These are phyloP conservation scores for Lotus japonicus DNA, from an alignment of 306 rosid species.

Conservation along the genomic window DNA sequence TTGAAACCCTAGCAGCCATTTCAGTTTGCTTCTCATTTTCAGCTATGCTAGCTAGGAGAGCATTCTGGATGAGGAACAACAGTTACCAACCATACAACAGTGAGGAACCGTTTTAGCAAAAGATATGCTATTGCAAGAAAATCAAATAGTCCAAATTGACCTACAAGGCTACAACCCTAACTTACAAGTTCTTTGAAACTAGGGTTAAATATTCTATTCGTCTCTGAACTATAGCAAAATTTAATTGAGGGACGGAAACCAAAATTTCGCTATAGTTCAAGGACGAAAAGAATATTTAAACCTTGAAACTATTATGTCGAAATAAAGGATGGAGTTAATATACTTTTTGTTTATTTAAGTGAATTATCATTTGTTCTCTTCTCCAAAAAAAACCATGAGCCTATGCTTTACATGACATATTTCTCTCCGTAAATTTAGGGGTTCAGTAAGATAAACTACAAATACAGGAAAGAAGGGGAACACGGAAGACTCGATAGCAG, in stretches of 20 bases:
- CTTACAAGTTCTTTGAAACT: too few species aligned
- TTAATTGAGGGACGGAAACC: too few species aligned
- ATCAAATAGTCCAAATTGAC: background rate
- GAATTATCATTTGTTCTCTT: background rate
- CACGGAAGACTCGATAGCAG: background rate
- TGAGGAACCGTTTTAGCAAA: background rate
- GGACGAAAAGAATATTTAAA: too few species aligned
- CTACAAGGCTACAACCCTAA: background rate
- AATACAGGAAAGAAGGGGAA: background rate
- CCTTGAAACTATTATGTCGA: too few species aligned
- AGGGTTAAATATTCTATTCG: too few species aligned
- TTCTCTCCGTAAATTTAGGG: background rate
- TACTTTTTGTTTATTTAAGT: background rate
- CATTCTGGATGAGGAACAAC: slow-evolving; percentile 39
- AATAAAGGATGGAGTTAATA: background rate
- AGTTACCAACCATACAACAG: background rate
- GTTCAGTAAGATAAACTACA: background rate
- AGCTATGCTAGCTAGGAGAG: slow-evolving; percentile 86
- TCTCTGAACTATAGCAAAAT: too few species aligned
- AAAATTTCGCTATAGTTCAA: too few species aligned
- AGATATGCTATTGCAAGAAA: background rate
- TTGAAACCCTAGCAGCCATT: slow-evolving; percentile 76
- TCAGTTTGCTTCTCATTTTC: slow-evolving; percentile 85
- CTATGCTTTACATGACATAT: background rate
- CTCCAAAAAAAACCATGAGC: background rate